Base-by-base conservation (phyloP, 1,284 basidiomycete genomes). In the Porogramme epimiltina region DNA sequence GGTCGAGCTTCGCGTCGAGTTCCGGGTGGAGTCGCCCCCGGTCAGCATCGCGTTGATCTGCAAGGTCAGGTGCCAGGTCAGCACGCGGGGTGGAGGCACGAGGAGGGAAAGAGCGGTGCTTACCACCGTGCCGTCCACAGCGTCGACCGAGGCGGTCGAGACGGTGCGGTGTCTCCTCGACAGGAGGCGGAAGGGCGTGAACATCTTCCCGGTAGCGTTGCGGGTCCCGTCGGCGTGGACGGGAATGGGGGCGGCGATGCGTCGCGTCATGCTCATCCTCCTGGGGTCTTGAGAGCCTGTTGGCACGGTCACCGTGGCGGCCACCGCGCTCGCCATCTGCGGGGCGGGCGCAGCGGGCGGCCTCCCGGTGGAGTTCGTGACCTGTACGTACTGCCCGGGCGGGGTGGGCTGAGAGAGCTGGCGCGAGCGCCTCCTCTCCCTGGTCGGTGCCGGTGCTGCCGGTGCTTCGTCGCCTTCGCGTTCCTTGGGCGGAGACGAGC, bases 111-210 rank as follows among this genome's bases (percentile, higher is more conserved):
- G 34, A 37, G 5, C 8, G 5, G 28, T 31, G n/a, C 34, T 70
- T 67, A 90, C 89, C 51, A 84, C 83, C 55, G 86, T 88, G 25
- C 89, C 88, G 61, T 89, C 82, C 56, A 82, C 79, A 13, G 87
- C 89, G 64, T 91, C 88, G 28, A 86, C 71, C 37, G 89, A 91
- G 28, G 82, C 83, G 39, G 79, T 76, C n/a, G 89, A 91, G 42
- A 90, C 73, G 3, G 85, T 83, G 34, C 83, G 80, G 64, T 84
- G 75, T 58, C 80, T 75, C 62, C 78, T 85, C 22, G 79, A 75
- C 56, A 87, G 56, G 58, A 86, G 76, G 47, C 82, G 79, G 67
- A 87, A 85, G 2, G 85, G 79, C 25, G 76, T 77, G 62, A 85
- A 83, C 42, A 81, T 73, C 55, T 77, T 78, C 44, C 76, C 68